Evolutionary conservation across 306 rosid genomes (phyloP), one percentile per base, ranked within the genome.

Genomic region (Alnus glutinosa): DNA sequence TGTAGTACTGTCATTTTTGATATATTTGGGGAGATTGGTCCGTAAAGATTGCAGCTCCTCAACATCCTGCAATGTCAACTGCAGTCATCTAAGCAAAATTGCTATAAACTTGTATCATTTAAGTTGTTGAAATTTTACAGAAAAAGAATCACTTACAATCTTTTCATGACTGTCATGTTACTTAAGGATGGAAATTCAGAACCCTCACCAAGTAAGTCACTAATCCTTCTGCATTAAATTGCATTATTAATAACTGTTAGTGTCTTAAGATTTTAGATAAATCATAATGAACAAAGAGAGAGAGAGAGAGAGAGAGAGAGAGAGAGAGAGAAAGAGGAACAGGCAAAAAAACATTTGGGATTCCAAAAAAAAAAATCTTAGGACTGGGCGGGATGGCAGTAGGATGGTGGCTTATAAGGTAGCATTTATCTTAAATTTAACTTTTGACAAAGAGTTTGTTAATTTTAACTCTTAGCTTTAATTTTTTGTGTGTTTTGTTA

Each of bases 141-240:
- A 13, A 32, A 28, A 12, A 32, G 10, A 42, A 4, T 5, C n/a
- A 63, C 87, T 72, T 57, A 84, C 87, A 84, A 66, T 30, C 14
- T 71, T 1, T 0, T 8, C 76, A 84, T 9, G 23, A 12, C 50
- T 58, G 47, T 76, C 84, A 80, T 80, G 14, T 30, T 71, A 16
- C 51, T 8, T 36, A 84, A 55, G 64, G 0, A 1, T 0, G 82
- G 87, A 77, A 80, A 76, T 12, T 48, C 32, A 28, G 79, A 74
- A 39, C 50, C 51, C 77, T 44, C 77, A 48, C 86, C 80, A 50
- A 49, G 54, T 19, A 83, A 19, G 48, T 78, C 83, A 2, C 77
- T 74, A 49, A 79, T 75, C 46, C 86, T 82, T 73, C 85, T 82
- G 85, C 55, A 46, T 1, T 47, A 55, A 44, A 49, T 83, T 59